A percentile compares a stretch with the other conserved stretches of the same genome.
phyloP scores from a whole-genome alignment of 2,329 filamentous ascomycete genomes.

The Stagonosporopsis tanaceti region DNA sequence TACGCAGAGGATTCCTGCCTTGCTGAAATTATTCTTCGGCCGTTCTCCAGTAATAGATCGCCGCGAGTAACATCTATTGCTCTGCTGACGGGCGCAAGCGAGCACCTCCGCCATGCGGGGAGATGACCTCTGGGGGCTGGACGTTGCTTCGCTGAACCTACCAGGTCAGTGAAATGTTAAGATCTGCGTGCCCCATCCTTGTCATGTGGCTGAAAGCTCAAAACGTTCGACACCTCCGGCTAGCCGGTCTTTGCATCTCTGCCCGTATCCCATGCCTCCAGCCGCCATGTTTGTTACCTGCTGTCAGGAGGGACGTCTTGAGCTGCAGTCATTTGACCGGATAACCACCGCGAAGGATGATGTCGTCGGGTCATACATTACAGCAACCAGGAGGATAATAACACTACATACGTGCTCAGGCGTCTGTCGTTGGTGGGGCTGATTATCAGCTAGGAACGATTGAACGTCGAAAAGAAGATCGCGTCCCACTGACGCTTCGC shows the following conservation, averaged over 20 bases:
- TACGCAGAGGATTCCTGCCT: slow-evolving; percentile 2
- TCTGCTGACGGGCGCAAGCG: slow-evolving; percentile 39
- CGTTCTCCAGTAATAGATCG: slow-evolving; percentile 14
- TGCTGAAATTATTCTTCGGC: slow-evolving; percentile 1
- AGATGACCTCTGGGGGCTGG: slow-evolving; percentile 38
- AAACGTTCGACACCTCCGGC: slow-evolving; percentile 35
- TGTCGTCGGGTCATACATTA: slow-evolving; percentile 31
- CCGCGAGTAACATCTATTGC: slow-evolving; percentile 25
- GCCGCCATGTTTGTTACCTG: slow-evolving; percentile 2
- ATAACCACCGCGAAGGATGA: slow-evolving; percentile 5
- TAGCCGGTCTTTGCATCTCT: slow-evolving; percentile 4
- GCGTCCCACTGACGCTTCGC: slow-evolving; percentile 35
- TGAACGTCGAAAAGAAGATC: slow-evolving; percentile 31
- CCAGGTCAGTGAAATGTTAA: slow-evolving; percentile 32
- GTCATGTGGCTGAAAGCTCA: slow-evolving; percentile 42
- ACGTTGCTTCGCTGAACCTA: slow-evolving; percentile 36
- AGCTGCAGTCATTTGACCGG: slow-evolving; percentile 9
- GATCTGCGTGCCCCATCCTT: slow-evolving; percentile 42
- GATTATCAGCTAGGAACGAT: slow-evolving; percentile 35
- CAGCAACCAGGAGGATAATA: slow-evolving; percentile 29
- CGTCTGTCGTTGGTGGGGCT: slow-evolving; percentile 39
- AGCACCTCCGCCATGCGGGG: slow-evolving; percentile 38
- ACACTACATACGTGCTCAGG: slow-evolving; percentile 28
- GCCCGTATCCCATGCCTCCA: slow-evolving; percentile 7
- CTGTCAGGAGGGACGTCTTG: background rate